Evolutionary conservation across 1,139 yeast species (phyloP).

Genomic region (Suhomyces bolitotheri): DNA sequence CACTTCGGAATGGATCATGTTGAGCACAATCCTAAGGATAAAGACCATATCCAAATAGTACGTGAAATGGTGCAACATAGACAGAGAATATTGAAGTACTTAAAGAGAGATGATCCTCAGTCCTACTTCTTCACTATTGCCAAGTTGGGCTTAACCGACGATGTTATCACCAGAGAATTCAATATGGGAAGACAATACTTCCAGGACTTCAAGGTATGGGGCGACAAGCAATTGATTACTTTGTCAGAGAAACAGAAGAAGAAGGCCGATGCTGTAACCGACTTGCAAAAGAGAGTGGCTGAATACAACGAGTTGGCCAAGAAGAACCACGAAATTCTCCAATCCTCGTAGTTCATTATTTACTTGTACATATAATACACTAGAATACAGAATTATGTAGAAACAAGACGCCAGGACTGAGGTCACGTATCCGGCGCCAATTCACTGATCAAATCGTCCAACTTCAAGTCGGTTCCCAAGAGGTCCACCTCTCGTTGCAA

Average conservation of each 20-base stretch:
- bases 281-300: conserved; percentile 44
- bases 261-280: conserved; percentile 33
- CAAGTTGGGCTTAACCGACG: conserved; percentile 85
- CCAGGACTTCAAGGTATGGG: conserved; percentile 85
- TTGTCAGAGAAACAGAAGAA: conserved; percentile 43
- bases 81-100: conserved; percentile 77
- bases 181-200: conserved; percentile 80
- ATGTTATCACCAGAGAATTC: conserved; percentile 75
- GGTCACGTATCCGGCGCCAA: conserved; percentile 2
- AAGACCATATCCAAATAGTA: conserved; percentile 63
- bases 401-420: too few species aligned
- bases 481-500: conserved; percentile 33
- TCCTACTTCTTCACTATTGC: conserved; percentile 83
- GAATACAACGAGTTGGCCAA: conserved; percentile 44
- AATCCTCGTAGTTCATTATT: conserved; percentile 9
- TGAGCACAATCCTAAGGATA: conserved; percentile 72
- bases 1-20: conserved; percentile 78
- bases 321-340: conserved; percentile 34
- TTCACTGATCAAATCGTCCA: conserved; percentile 26
- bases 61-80: conserved; percentile 87
- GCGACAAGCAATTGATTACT: conserved; percentile 50
- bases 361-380: conserved; percentile 12
- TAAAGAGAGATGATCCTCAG: conserved; percentile 76
- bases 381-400: conserved; percentile 4
- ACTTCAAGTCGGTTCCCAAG: conserved; percentile 22